These are phyloP conservation scores for Stephania japonica DNA, from an alignment of 164 flowering plant genomes.

Conservation along the genomic window DNA sequence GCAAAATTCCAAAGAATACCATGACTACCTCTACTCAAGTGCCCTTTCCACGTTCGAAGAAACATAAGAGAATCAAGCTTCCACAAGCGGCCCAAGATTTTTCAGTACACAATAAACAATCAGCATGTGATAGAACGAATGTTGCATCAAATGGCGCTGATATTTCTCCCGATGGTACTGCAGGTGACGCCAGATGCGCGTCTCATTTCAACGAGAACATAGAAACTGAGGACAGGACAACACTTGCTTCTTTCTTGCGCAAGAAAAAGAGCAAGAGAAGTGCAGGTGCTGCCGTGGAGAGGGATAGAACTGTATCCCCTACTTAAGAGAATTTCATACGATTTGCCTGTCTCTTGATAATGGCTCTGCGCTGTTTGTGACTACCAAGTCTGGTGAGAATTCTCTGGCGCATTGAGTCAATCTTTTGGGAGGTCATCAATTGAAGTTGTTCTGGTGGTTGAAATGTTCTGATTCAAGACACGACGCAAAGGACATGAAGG, in stretches of 20 bases:
- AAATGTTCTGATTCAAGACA: not conserved
- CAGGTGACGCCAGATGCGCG: conserved; percentile 2
- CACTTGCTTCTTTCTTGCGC: conserved; percentile 12
- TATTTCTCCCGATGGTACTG: not conserved
- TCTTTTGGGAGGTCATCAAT: not conserved
- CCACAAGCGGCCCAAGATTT: not conserved
- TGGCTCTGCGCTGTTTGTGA: not conserved
- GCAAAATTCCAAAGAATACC: no score
- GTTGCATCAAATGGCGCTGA: not conserved
- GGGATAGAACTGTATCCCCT: not conserved
- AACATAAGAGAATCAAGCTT: not conserved
- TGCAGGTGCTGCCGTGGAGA: not conserved
- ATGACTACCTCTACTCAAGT: not conserved
- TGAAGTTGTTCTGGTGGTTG: not conserved
- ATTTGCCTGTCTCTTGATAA: not conserved
- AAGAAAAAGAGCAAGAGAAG: conserved; percentile 11
- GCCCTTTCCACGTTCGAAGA: not conserved
- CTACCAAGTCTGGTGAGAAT: not conserved
- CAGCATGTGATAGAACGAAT: not conserved
- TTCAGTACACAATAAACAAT: not conserved
- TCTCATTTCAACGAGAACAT: conserved; percentile 9
- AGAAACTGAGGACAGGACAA: conserved; percentile 14
- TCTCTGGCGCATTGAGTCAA: not conserved
- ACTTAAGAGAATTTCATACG: conserved; percentile 6
- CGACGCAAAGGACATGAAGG: no score